These are phyloP conservation scores for Sanghuangporus weigelae DNA, from an alignment of 1,284 basidiomycete species.

Conservation along the genomic window DNA sequence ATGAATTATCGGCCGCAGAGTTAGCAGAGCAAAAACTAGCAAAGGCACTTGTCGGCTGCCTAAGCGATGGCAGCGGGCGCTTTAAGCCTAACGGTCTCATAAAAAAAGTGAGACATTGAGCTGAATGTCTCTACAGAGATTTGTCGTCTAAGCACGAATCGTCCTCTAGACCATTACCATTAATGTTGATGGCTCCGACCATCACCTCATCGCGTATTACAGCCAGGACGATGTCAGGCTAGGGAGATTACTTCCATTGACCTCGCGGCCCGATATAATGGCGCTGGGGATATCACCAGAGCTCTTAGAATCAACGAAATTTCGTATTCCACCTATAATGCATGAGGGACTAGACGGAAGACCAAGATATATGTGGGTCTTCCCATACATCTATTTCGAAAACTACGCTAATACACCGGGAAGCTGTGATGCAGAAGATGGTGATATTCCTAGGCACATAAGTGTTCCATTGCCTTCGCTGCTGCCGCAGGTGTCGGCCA, in stretches of 20 bases:
- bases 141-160: slow-evolving; percentile 14
- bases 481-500: background rate
- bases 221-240: slow-evolving; percentile 68
- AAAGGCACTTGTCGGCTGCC: slow-evolving; percentile 32
- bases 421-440: slow-evolving; percentile 17
- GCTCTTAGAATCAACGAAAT: slow-evolving; percentile 65
- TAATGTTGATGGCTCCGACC: slow-evolving; percentile 67
- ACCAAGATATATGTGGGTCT: slow-evolving; percentile 44
- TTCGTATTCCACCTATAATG: slow-evolving; percentile 66
- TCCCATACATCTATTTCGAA: background rate
- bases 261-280: slow-evolving; percentile 59
- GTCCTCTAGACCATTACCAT: slow-evolving; percentile 70
- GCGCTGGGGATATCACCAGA: slow-evolving; percentile 59
- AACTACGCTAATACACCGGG: background rate
- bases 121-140: background rate
- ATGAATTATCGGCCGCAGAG: slow-evolving; percentile 15
- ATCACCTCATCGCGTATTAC: slow-evolving; percentile 79
- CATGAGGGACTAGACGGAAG: slow-evolving; percentile 59
- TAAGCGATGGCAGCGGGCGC: slow-evolving; percentile 49
- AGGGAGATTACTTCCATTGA: slow-evolving; percentile 58
- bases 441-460: slow-evolving; percentile 3
- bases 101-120: slow-evolving; percentile 49
- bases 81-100: slow-evolving; percentile 67
- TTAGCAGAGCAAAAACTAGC: slow-evolving; percentile 23
- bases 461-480: slow-evolving; percentile 9